Conservation (phyloP, 1,139 yeast species). For the Taphrina flavorubra region DNA sequence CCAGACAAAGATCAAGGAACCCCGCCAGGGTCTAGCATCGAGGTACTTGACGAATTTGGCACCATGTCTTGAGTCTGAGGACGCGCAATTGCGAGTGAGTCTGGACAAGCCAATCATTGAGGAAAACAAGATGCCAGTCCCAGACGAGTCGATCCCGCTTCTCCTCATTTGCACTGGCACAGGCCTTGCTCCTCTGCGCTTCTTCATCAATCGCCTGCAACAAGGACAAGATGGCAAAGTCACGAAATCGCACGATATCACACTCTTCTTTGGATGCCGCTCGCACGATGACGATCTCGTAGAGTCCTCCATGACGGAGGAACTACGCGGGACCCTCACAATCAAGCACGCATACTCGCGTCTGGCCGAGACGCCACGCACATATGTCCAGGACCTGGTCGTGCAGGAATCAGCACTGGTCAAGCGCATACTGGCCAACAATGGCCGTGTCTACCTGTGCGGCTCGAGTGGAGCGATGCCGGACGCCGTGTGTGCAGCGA, state of each 20-base stretch:
- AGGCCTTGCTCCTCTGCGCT: constrained; percentile 97
- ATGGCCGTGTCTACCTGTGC: constrained; percentile 79
- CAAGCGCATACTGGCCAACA: constrained; percentile 60
- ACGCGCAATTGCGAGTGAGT: neutral
- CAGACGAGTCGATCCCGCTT: constrained; percentile 44
- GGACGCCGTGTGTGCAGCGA: constrained; percentile 77
- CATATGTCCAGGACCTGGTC: constrained; percentile 77
- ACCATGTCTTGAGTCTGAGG: constrained; percentile 49
- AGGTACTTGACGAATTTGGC: constrained; percentile 66
- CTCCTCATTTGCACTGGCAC: constrained; percentile 96
- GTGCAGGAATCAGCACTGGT: constrained; percentile 60
- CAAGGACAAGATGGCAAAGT: neutral
- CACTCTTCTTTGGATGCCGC: constrained; percentile 81
- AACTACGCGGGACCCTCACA: constrained; percentile 57
- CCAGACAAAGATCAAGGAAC: constrained; percentile 74
- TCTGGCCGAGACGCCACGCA: constrained; percentile 51
- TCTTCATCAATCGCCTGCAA: constrained; percentile 71
- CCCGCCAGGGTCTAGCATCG: constrained; percentile 84
- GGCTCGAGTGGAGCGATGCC: constrained; percentile 96
- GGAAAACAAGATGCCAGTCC: constrained; percentile 49
- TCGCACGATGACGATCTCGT: constrained; percentile 68
- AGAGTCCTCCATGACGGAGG: constrained; percentile 62
- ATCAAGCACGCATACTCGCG: constrained; percentile 30
- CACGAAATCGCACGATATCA: constrained; percentile 26
- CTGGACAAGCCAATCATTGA: constrained; percentile 53